Percentiles rank a stretch among this genome's conserved stretches.
Conservation (phyloP, 169 alveolate species). For the Eimeria falciformis region DNA sequence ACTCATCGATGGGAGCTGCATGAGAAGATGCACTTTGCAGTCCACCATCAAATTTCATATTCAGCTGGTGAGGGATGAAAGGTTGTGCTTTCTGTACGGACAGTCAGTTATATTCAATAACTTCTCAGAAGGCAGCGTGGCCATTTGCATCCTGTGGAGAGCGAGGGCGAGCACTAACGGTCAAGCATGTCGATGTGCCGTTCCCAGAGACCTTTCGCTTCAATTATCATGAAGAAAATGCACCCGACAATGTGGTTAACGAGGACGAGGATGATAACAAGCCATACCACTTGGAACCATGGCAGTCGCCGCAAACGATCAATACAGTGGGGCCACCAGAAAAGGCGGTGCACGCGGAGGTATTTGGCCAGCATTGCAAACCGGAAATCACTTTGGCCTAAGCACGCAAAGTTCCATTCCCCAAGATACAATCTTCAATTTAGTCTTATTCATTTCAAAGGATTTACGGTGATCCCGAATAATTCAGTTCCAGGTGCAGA, state of each 20-base stretch:
- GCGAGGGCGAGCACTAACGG: slow-evolving; percentile 48
- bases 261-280: slow-evolving; percentile 39
- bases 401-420: not conserved
- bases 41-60: not conserved
- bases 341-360: slow-evolving; percentile 61
- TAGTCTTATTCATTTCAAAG: too few species aligned
- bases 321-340: slow-evolving; percentile 67
- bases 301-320: slow-evolving; percentile 62
- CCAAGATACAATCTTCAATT: too few species aligned
- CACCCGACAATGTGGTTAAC: slow-evolving; percentile 40
- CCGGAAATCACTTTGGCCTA: slow-evolving; percentile 6
- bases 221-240: slow-evolving; percentile 42
- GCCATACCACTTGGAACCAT: slow-evolving; percentile 65
- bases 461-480: too few species aligned
- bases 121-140: not conserved
- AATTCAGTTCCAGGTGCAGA: too few species aligned
- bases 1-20: slow-evolving; percentile 64
- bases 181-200: slow-evolving; percentile 47
- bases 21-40: not conserved
- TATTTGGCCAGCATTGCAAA: slow-evolving; percentile 47
- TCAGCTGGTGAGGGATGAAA: not conserved
- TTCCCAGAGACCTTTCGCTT: slow-evolving; percentile 65
- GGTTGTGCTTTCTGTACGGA: not conserved
- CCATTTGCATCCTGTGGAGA: not conserved
- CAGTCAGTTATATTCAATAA: not conserved